Evolutionary conservation across 2,329 filamentous ascomycete genomes (phyloP).

Genomic region (Cordyceps fumosorosea): DNA sequence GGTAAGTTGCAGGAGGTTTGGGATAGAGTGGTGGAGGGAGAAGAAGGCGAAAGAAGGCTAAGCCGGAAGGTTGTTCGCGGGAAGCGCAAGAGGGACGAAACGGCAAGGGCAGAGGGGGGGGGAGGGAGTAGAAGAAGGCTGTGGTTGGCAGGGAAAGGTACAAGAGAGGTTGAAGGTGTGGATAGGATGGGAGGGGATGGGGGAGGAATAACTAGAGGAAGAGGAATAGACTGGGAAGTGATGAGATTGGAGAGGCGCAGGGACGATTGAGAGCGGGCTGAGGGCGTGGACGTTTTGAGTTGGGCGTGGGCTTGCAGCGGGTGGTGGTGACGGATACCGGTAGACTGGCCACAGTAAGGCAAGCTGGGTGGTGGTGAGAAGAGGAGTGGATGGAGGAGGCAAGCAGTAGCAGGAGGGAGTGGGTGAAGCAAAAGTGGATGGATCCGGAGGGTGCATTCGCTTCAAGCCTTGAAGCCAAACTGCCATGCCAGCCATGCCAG

Average conservation of each 20-base stretch:
- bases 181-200: neutral
- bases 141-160: neutral
- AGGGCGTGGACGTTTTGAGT: too few species aligned
- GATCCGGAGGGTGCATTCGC: too few species aligned
- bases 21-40: neutral
- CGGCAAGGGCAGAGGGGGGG: slow-evolving; percentile 1
- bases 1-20: neutral
- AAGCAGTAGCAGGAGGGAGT: too few species aligned
- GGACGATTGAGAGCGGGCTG: neutral
- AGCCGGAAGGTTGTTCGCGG: neutral
- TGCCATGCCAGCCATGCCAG: too few species aligned
- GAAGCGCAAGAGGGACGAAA: slow-evolving; percentile 1
- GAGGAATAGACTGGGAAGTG: too few species aligned
- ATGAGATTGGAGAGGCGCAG: neutral
- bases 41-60: neutral
- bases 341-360: too few species aligned
- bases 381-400: too few species aligned
- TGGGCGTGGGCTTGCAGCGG: too few species aligned
- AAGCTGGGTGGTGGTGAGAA: too few species aligned
- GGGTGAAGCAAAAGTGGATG: too few species aligned
- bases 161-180: neutral
- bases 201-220: neutral
- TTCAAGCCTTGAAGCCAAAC: too few species aligned
- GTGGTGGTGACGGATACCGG: too few species aligned
- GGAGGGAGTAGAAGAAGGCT: neutral